Evolutionary conservation across 2,329 filamentous ascomycete genomes (phyloP).

Genomic region (Rhytidhysteron rufulum): DNA sequence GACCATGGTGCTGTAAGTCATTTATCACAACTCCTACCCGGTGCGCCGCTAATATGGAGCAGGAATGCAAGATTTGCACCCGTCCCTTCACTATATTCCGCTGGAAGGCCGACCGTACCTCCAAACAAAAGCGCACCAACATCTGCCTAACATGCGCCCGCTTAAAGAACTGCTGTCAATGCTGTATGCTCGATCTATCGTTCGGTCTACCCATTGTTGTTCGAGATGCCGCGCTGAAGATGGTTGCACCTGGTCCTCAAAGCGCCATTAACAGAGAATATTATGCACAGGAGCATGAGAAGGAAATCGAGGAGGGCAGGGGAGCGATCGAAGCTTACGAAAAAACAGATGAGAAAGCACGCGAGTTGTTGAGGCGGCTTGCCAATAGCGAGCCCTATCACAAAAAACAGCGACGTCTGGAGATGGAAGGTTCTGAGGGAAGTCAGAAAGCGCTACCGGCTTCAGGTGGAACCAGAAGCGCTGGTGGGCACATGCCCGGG

Average conservation of each 20-base stretch:
- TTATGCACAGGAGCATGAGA: constrained; percentile 96
- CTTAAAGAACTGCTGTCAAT: constrained; percentile 98
- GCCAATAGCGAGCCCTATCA: constrained; percentile 95
- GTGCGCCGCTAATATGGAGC: constrained; percentile 38
- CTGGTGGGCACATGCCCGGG: constrained; percentile 50
- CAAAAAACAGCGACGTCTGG: constrained; percentile 74
- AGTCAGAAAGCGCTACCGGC: constrained; percentile 43
- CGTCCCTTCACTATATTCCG: constrained; percentile 93
- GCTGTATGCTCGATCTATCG: constrained; percentile 95
- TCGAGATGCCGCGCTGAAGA: constrained; percentile 92
- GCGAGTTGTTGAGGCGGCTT: constrained; percentile 77
- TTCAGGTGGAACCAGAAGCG: constrained; percentile 24
- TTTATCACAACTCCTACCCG: constrained; percentile 81
- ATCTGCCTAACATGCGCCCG: constrained; percentile 96
- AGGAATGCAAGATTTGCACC: constrained; percentile 69
- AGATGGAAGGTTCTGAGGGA: constrained; percentile 42
- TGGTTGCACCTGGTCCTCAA: constrained; percentile 89
- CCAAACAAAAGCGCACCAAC: constrained; percentile 87
- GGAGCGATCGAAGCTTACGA: constrained; percentile 82
- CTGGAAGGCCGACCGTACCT: constrained; percentile 89
- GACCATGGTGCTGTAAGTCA: constrained; percentile 88
- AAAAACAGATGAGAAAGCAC: constrained; percentile 94
- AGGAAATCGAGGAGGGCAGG: constrained; percentile 86
- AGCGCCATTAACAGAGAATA: constrained; percentile 95
- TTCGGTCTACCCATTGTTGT: constrained; percentile 95